These are phyloP conservation scores for Leccinum obscurum DNA, from an alignment of 768 basidiomycete genomes.

Conservation along the genomic window DNA sequence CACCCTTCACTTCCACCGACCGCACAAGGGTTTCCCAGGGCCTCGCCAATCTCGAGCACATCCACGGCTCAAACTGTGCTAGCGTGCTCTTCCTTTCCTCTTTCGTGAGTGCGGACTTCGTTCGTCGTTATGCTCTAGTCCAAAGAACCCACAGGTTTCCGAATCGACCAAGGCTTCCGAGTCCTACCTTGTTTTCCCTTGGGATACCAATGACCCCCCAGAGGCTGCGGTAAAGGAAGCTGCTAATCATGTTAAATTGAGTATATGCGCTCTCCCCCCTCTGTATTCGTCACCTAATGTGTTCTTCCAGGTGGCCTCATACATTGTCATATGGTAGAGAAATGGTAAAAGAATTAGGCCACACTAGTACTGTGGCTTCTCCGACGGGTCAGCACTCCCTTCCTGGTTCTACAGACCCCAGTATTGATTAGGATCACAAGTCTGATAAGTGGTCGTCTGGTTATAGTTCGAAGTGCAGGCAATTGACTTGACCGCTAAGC, in stretches of 20 bases:
- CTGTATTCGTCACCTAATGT: neutral
- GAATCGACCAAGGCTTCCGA: constrained; percentile 32
- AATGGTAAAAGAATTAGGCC: constrained; percentile 64
- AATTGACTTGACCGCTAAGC: constrained; percentile 19
- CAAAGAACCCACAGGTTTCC: constrained; percentile 16
- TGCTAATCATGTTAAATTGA: constrained; percentile 8
- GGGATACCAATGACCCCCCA: constrained; percentile 84
- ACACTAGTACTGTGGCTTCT: constrained; percentile 61
- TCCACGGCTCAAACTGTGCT: constrained; percentile 60
- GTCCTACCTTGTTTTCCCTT: constrained; percentile 70
- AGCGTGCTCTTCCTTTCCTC: constrained; percentile 32
- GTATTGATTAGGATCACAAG: constrained; percentile 17
- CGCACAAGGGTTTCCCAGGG: constrained; percentile 20
- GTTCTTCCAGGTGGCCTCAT: neutral
- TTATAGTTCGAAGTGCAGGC: neutral
- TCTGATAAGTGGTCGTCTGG: constrained; percentile 7
- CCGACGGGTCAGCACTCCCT: constrained; percentile 92
- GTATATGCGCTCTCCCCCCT: constrained; percentile 8
- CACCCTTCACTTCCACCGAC: constrained; percentile 10
- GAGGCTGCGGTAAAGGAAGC: constrained; percentile 41
- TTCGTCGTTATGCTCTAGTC: constrained; percentile 4
- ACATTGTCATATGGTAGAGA: constrained; percentile 29
- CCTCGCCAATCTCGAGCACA: constrained; percentile 38
- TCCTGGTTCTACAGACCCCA: constrained; percentile 69
- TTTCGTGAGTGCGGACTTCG: constrained; percentile 16